Conservation (phyloP, 192 early-diverging fungal genomes). For the Mortierella hygrophila region DNA sequence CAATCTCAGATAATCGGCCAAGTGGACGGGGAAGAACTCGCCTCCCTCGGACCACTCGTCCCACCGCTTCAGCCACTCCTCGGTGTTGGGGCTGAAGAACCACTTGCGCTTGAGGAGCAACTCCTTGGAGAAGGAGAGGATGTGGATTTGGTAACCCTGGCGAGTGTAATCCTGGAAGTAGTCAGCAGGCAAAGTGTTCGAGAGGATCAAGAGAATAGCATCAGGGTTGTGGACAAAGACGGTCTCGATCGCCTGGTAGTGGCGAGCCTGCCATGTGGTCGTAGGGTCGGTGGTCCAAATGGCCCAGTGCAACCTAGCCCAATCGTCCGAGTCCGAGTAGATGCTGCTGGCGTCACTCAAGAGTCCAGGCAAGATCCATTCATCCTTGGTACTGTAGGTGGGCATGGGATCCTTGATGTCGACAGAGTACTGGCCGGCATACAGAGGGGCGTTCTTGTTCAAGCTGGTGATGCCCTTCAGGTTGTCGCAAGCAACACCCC, state of each 20-base stretch:
- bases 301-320: constrained; percentile 69
- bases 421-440: constrained; percentile 18
- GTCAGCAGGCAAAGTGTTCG: constrained; percentile 60
- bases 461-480: constrained; percentile 65
- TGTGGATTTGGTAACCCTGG: constrained; percentile 68
- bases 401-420: constrained; percentile 54
- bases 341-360: constrained; percentile 62
- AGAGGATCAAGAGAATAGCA: constrained; percentile 66
- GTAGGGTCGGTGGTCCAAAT: constrained; percentile 68
- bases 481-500: constrained; percentile 67
- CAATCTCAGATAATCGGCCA: constrained; percentile 67
- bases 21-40: constrained; percentile 64
- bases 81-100: constrained; percentile 68
- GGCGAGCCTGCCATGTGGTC: constrained; percentile 64
- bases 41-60: constrained; percentile 63
- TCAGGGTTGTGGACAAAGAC: constrained; percentile 69
- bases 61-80: constrained; percentile 66
- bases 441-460: constrained; percentile 19
- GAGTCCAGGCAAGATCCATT: constrained; percentile 67
- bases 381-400: constrained; percentile 52
- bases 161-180: constrained; percentile 66
- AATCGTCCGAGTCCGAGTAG: constrained; percentile 69
- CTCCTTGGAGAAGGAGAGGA: constrained; percentile 66
- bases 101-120: constrained; percentile 64
- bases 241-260: constrained; percentile 69